Base-by-base conservation (phyloP, 163 green algal genomes). In the Trebouxiophyceae sp. region DNA sequence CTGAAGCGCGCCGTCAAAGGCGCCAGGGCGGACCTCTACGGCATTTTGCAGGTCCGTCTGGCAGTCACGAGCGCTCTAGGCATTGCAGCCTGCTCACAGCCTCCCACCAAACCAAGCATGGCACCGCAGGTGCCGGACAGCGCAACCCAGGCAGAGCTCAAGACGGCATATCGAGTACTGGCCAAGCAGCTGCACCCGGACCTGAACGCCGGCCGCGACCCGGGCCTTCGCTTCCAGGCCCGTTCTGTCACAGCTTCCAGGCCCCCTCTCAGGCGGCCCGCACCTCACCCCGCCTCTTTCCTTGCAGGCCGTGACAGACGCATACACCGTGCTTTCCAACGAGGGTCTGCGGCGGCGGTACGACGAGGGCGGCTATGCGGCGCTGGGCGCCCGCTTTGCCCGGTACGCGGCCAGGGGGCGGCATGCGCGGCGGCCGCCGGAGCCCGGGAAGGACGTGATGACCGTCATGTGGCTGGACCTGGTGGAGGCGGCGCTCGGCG, bases 291-390 rank as follows among this genome's bases (percentile, higher is more conserved):
- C n/a, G n/a, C n/a, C n/a, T n/a, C n/a, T n/a, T n/a, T n/a, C n/a
- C 7, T 24, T 44, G 57, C 70, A 77, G 70, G 54, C 55, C 20
- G 63, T 77, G 28, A 54, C 26, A 4, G 44, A 33, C 3, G 70
- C 70, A 0, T 77, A 73, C 27, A 45, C 57, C 27, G 63, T 75
- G 28, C 58, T 75, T 32, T 64, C 45, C 2, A 56, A 75, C 22
- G 63, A 67, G 27, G 22, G 30, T 27, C 56, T 29, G 33, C 45
- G 69, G 20, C 1, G 33, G 33, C 26, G 57, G 33, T 75, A 75
- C 28, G 63, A 71, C 23, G 23, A 44, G 4, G 33, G 30, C 19
- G 29, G 26, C 24, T 47, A 24, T 22, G 1, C 26, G 12, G 16
- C 22, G 19, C 12, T 50, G 39, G 39, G 39, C 16, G 12, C 39